Conservation (phyloP, 2,329 filamentous ascomycete species). For the Fusarium torreyae region DNA sequence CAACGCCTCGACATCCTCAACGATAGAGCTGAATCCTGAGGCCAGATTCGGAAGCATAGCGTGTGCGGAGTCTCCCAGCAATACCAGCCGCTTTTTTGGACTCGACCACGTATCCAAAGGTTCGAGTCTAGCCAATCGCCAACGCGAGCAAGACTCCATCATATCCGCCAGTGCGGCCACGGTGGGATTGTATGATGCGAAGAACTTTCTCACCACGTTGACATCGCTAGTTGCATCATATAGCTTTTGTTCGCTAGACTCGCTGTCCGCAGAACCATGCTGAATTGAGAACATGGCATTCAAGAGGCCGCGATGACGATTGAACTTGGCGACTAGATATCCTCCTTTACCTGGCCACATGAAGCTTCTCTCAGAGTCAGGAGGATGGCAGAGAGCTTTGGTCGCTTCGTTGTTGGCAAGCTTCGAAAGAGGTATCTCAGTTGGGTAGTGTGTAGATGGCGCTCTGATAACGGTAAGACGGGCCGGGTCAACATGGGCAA, state of each 20-base stretch:
- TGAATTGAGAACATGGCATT: slow-evolving; percentile 26
- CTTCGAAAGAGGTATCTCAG: background rate
- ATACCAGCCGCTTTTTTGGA: background rate
- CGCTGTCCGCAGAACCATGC: slow-evolving; percentile 3
- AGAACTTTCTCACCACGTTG: slow-evolving; percentile 3
- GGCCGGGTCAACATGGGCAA: background rate
- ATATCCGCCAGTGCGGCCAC: slow-evolving; percentile 6
- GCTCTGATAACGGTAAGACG: slow-evolving; percentile 10
- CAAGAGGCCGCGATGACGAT: slow-evolving; percentile 15
- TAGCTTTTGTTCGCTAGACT: slow-evolving; percentile 11
- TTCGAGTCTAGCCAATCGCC: slow-evolving; percentile 12
- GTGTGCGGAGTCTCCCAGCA: slow-evolving; percentile 8
- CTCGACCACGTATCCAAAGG: slow-evolving; percentile 13
- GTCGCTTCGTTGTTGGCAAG: background rate
- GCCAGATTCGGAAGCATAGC: slow-evolving; percentile 5
- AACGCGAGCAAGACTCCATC: slow-evolving; percentile 10
- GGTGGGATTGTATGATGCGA: slow-evolving; percentile 1
- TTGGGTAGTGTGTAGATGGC: slow-evolving; percentile 23
- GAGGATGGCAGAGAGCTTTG: background rate
- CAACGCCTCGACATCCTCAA: background rate
- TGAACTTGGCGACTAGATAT: slow-evolving; percentile 19
- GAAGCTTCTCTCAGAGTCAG: slow-evolving; percentile 8
- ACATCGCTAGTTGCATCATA: slow-evolving; percentile 3
- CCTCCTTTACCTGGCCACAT: slow-evolving; percentile 24
- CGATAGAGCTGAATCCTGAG: slow-evolving; percentile 6